Conservation (phyloP, 1,284 basidiomycete species). For the Pascua guehoae region DNA sequence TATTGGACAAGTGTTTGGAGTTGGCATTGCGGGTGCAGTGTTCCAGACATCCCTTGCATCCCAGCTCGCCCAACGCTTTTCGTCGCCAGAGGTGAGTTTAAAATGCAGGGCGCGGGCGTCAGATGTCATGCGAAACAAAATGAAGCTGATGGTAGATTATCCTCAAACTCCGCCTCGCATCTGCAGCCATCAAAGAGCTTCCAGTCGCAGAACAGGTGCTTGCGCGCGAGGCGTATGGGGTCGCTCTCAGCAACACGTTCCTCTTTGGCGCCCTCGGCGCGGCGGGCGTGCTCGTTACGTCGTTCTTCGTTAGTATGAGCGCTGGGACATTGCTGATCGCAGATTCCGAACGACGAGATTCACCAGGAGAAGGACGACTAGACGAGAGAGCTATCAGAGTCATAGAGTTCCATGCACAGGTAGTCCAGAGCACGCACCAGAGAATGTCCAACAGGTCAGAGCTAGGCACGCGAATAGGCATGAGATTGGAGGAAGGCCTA, state of each 20-base stretch:
- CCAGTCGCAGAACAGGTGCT: slow-evolving; percentile 12
- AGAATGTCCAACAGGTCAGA: too few species aligned
- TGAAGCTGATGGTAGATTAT: slow-evolving; percentile 11
- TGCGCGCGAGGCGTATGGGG: slow-evolving; percentile 23
- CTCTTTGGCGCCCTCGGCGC: slow-evolving; percentile 24
- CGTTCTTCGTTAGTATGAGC: slow-evolving; percentile 12
- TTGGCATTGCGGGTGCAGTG: slow-evolving; percentile 29
- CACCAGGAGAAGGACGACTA: too few species aligned
- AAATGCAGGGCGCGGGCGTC: background rate
- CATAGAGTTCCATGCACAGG: too few species aligned
- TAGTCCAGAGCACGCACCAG: too few species aligned
- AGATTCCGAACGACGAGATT: background rate
- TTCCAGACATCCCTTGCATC: slow-evolving; percentile 21
- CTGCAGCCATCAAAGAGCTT: slow-evolving; percentile 21
- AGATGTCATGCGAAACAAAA: background rate
- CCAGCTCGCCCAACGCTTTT: slow-evolving; percentile 19
- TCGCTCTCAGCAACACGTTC: slow-evolving; percentile 25
- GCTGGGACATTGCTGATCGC: too few species aligned
- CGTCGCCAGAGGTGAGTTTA: slow-evolving; percentile 15
- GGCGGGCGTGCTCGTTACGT: slow-evolving; percentile 16
- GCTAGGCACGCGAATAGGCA: too few species aligned
- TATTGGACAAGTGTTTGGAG: slow-evolving; percentile 31
- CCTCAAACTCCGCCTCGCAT: slow-evolving; percentile 22
- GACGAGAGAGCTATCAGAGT: too few species aligned
- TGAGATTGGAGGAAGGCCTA: too few species aligned